A percentile compares a stretch with the other conserved stretches of the same genome.
Conservation (phyloP, 331 rosid species). For the Prunus yedoensis region DNA sequence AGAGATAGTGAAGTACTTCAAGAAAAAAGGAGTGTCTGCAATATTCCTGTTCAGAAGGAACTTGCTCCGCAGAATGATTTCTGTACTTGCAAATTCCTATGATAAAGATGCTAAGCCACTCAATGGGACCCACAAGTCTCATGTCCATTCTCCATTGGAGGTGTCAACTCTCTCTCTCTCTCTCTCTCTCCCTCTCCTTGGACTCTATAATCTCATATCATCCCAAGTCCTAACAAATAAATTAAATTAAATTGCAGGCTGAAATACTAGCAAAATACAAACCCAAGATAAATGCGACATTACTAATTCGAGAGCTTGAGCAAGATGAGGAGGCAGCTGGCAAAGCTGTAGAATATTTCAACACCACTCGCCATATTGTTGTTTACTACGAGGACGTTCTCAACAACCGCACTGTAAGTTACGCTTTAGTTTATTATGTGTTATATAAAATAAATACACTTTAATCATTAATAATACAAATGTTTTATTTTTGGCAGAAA, state of each 20-base stretch:
- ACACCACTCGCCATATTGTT: constrained; percentile 52
- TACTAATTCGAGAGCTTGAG: constrained; percentile 42
- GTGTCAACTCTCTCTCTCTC: constrained; percentile 20
- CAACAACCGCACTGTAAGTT: constrained; percentile 52
- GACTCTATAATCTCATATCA: too few species aligned
- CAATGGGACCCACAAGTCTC: constrained; percentile 71
- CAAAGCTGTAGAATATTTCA: constrained; percentile 49
- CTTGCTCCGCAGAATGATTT: constrained; percentile 65
- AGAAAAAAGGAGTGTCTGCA: constrained; percentile 43
- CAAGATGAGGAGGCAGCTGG: constrained; percentile 36
- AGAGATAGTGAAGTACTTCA: constrained; percentile 54
- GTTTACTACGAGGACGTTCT: constrained; percentile 62
- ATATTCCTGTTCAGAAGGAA: constrained; percentile 64
- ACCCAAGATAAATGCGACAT: constrained; percentile 42
- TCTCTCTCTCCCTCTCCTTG: too few species aligned
- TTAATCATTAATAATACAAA: too few species aligned
- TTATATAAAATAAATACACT: too few species aligned
- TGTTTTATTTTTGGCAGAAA: constrained; percentile 31
- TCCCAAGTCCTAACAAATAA: too few species aligned
- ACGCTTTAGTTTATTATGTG: too few species aligned
- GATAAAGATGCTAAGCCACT: constrained; percentile 58
- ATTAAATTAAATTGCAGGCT: constrained; percentile 34
- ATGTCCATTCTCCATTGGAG: constrained; percentile 56
- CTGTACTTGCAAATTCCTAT: constrained; percentile 54
- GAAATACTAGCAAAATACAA: constrained; percentile 53